Evolutionary conservation across 441 rosid genomes (phyloP).

Genomic region (Metrosideros polymorpha): DNA sequence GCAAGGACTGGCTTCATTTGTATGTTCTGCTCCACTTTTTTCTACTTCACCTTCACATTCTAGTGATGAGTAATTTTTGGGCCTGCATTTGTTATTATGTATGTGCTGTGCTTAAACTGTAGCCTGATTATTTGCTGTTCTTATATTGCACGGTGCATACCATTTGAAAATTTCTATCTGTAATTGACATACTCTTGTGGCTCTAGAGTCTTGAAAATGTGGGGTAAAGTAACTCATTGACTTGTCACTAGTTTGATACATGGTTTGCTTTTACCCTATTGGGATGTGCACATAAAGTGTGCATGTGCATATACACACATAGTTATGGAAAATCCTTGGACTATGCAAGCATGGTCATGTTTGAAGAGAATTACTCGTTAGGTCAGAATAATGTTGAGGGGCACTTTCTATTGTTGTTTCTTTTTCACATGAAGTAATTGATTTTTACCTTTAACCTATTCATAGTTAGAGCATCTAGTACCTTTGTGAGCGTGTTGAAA

Average conservation of each 20-base stretch:
- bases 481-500: background rate
- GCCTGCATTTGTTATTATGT: background rate
- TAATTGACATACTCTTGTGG: background rate
- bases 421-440: background rate
- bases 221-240: background rate
- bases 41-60: background rate
- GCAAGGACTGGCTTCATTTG: conserved; percentile 93
- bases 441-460: background rate
- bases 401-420: background rate
- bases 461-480: background rate
- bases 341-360: background rate
- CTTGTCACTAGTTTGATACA: background rate
- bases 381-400: background rate
- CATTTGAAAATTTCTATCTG: background rate
- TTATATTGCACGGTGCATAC: background rate
- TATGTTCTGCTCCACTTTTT: conserved; percentile 25
- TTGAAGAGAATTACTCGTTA: background rate
- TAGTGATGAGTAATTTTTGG: background rate
- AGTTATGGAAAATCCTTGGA: background rate
- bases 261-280: background rate
- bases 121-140: background rate
- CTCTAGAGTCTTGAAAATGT: background rate
- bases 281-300: background rate
- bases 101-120: background rate
- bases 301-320: background rate